These are phyloP conservation scores for Collybia mongolica DNA, from an alignment of 768 basidiomycete genomes.

Conservation along the genomic window DNA sequence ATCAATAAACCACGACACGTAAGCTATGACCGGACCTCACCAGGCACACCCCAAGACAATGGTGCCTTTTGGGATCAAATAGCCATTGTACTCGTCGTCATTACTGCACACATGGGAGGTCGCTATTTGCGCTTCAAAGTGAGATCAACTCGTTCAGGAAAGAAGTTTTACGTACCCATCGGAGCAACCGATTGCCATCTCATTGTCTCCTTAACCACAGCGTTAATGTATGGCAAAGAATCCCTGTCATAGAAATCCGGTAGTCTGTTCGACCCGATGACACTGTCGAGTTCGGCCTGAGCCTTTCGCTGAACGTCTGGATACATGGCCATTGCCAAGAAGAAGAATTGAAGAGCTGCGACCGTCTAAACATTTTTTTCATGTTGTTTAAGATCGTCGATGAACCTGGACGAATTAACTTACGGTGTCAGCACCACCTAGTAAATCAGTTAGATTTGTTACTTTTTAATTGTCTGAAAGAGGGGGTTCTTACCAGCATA, in stretches of 20 bases:
- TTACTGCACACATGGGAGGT: neutral
- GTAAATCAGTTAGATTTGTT: neutral
- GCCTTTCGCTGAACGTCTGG: constrained; percentile 27
- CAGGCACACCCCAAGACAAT: constrained; percentile 13
- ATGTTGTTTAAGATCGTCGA: neutral
- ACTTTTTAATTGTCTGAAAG: neutral
- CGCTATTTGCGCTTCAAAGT: neutral
- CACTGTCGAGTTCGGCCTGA: constrained; percentile 30
- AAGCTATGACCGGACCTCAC: neutral
- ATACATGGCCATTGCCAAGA: constrained; percentile 27
- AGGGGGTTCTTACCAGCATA: constrained; percentile 16
- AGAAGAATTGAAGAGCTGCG: constrained; percentile 25
- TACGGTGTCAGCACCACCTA: constrained; percentile 1
- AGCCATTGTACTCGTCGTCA: constrained; percentile 3
- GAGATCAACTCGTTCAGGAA: too few relatives aligned
- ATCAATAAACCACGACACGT: neutral
- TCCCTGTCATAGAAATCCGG: constrained; percentile 27
- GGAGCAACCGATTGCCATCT: constrained; percentile 25
- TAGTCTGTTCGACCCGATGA: constrained; percentile 26
- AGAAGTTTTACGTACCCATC: constrained; percentile 18
- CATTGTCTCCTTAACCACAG: constrained; percentile 27
- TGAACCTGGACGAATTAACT: neutral
- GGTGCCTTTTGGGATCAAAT: neutral
- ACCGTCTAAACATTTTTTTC: constrained; percentile 1
- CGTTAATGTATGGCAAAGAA: constrained; percentile 26